These are phyloP conservation scores for Paramecium sexaurelia DNA, from an alignment of 73 alveolate species.

Conservation along the genomic window DNA sequence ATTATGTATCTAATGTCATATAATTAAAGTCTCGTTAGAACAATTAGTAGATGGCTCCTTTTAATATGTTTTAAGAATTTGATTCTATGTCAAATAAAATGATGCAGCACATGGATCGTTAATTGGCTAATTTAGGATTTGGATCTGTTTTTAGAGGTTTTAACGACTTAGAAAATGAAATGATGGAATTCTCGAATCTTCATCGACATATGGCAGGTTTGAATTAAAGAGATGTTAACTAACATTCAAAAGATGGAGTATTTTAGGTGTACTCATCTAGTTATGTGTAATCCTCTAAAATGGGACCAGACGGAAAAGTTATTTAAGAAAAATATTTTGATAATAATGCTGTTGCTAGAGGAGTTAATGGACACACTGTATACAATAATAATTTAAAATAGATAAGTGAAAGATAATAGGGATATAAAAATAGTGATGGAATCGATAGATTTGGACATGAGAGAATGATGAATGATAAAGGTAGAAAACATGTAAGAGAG, in stretches of 20 bases:
- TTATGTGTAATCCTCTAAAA: conserved; percentile 41
- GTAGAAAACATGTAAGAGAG: conserved; percentile 27
- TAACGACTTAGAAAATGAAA: conserved; percentile 44
- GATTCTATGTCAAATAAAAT: conserved; percentile 1
- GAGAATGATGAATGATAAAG: conserved; percentile 58
- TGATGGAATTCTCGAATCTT: conserved; percentile 48
- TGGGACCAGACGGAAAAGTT: conserved; percentile 50
- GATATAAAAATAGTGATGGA: conserved; percentile 44
- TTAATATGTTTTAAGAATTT: conserved; percentile 27
- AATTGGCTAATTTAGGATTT: conserved; percentile 49
- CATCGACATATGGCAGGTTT: conserved; percentile 1
- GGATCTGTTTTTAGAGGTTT: neutral
- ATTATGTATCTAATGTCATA: neutral
- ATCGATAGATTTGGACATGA: conserved; percentile 57
- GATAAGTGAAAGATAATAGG: conserved; percentile 58
- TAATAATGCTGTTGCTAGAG: conserved; percentile 55
- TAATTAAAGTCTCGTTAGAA: neutral
- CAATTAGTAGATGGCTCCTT: conserved; percentile 2
- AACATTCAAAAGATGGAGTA: conserved; percentile 49
- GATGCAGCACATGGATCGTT: conserved; percentile 54
- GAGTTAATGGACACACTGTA: conserved; percentile 50
- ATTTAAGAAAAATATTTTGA: conserved; percentile 50
- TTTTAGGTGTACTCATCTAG: conserved; percentile 46
- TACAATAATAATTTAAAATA: neutral
- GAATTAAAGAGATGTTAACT: neutral